Evolutionary conservation across 2,329 filamentous ascomycete species (phyloP).

Genomic region (Penicillium sp.): DNA sequence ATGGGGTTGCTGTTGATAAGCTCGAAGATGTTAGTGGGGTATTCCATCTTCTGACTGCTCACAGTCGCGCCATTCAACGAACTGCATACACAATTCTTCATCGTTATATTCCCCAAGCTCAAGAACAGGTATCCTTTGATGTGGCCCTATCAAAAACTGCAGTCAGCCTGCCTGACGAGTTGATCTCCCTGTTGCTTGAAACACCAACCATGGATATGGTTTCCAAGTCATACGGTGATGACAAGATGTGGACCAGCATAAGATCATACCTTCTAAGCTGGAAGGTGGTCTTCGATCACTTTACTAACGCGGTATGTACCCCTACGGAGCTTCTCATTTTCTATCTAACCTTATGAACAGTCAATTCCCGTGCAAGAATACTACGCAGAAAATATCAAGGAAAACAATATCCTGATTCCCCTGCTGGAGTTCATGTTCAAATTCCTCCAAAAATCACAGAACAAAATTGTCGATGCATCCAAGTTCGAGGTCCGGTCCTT

Average conservation of each 20-base stretch:
- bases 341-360: slow-evolving; percentile 34
- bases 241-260: slow-evolving; percentile 66
- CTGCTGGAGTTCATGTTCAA: slow-evolving; percentile 81
- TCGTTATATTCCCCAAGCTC: slow-evolving; percentile 71
- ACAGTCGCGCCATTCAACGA: slow-evolving; percentile 73
- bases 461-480: slow-evolving; percentile 67
- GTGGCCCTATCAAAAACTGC: slow-evolving; percentile 54
- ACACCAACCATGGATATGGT: slow-evolving; percentile 70
- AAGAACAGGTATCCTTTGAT: slow-evolving; percentile 81
- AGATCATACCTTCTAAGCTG: slow-evolving; percentile 85
- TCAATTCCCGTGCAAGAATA: slow-evolving; percentile 80
- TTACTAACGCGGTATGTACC: slow-evolving; percentile 60
- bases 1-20: slow-evolving; percentile 61
- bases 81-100: slow-evolving; percentile 80
- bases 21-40: slow-evolving; percentile 67
- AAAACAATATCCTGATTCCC: slow-evolving; percentile 65
- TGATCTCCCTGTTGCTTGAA: slow-evolving; percentile 80
- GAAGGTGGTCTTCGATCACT: slow-evolving; percentile 87
- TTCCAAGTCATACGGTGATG: slow-evolving; percentile 63
- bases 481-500: slow-evolving; percentile 71
- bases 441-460: slow-evolving; percentile 75
- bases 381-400: slow-evolving; percentile 77
- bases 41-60: slow-evolving; percentile 73
- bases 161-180: slow-evolving; percentile 76
- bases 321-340: background rate